These are phyloP conservation scores for Teunomyces barrocoloradensis DNA, from an alignment of 805 yeast species.

Conservation along the genomic window DNA sequence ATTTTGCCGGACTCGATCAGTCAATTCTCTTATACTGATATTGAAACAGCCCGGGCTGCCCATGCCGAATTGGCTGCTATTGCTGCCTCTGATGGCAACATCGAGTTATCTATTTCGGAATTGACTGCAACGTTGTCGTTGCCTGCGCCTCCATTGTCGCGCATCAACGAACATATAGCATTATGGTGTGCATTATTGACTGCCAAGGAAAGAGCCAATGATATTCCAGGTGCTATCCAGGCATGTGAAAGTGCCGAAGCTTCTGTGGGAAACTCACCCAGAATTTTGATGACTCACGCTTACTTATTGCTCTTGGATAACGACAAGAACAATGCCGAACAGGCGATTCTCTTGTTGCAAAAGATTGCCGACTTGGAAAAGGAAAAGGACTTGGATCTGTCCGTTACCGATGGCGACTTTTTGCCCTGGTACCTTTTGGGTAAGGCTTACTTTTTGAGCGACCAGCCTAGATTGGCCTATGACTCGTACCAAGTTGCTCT, in stretches of 20 bases:
- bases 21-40: conserved; percentile 28
- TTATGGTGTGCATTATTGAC: conserved; percentile 55
- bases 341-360: conserved; percentile 36
- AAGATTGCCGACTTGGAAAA: conserved; percentile 28
- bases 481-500: conserved; percentile 55
- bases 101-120: conserved; percentile 50
- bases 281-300: conserved; percentile 48
- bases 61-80: conserved; percentile 57
- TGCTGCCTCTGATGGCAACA: conserved; percentile 50
- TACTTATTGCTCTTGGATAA: conserved; percentile 43
- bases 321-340: conserved; percentile 22
- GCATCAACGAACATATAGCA: conserved; percentile 46
- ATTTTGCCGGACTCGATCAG: conserved; percentile 35
- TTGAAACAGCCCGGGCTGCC: conserved; percentile 49
- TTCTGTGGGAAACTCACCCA: conserved; percentile 43
- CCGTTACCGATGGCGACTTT: conserved; percentile 42
- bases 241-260: conserved; percentile 49
- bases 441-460: conserved; percentile 46
- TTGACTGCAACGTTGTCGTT: conserved; percentile 48
- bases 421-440: conserved; percentile 59
- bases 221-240: conserved; percentile 46
- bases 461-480: conserved; percentile 51
- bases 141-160: conserved; percentile 46
- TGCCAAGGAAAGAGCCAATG: conserved; percentile 50
- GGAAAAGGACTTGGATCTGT: conserved; percentile 12